Base-by-base conservation (phyloP, 2,329 filamentous ascomycete species). In the Knoxdaviesia capensis region DNA sequence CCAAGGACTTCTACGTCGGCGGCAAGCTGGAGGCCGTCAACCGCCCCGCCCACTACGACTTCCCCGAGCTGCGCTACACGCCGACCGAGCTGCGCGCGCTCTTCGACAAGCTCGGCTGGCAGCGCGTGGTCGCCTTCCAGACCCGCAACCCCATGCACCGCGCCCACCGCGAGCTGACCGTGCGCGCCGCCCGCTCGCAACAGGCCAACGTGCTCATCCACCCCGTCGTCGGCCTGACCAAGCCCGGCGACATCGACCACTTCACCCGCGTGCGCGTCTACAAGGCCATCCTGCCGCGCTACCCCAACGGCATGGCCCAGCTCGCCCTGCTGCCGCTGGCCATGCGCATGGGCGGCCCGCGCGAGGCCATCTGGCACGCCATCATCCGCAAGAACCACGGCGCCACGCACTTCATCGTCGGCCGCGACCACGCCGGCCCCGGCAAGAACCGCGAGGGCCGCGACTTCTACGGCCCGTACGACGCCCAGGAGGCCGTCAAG, bases 311-410 rank as follows among this genome's bases (percentile, higher is more conserved):
- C 56, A 98, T 98, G 90, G 90, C 90, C 45, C 86, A 92, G 35
- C 76, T 98, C 49, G 88, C 86, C 62, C 83, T 98, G 36, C 74
- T 98, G 43, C 87, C 87, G 45, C 73, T 98, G 49, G 90, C 90
- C 54, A 98, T 98, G 90, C 82, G 90, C 59, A 98, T 98, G 90
- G 90, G 86, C 57, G 90, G 90, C 54, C 90, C 90, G 48, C 84
- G 90, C 51, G 90, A 98, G 69, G 90, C 90, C 52, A 86, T 98
- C 66, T 98, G 90, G 90, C 90, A 98, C 70, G 90, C 90, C 56
- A 94, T 98, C 56, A 98, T 98, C 71, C 86, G 90, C 59, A 98
- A 96, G 79, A 98, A 98, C 66, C 87, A 94, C 66, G 90, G 90
- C 54, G 86, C 88, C 39, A 96, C 90, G 10, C 90, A 98, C 72